Evolutionary conservation across 2,329 filamentous ascomycete species (phyloP).

Genomic region (Botrytis galanthina): DNA sequence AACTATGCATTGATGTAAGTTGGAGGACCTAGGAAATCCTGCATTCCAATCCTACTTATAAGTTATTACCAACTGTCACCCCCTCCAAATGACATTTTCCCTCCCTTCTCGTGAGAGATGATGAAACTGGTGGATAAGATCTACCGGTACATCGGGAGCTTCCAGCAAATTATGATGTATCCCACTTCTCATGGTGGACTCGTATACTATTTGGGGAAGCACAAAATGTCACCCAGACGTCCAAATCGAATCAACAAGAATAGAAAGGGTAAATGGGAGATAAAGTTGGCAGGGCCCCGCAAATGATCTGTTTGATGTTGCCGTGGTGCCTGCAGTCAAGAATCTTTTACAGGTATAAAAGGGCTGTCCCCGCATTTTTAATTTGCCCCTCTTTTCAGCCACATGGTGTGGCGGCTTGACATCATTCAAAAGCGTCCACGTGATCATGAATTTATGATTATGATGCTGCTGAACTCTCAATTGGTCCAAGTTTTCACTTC

Average conservation of each 20-base stretch:
- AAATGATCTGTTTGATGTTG: not conserved
- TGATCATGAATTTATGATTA: not conserved
- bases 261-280: not conserved
- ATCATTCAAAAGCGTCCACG: not conserved
- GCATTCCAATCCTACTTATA: not conserved
- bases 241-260: not conserved
- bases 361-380: not conserved
- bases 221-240: not conserved
- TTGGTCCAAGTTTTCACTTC: not conserved
- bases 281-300: conserved; percentile 15
- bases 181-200: not conserved
- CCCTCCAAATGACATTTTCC: not conserved
- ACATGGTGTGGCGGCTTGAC: conserved; percentile 12
- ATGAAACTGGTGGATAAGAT: conserved; percentile 3
- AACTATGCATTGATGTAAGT: not conserved
- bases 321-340: conserved; percentile 3
- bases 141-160: not conserved
- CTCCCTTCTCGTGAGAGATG: not conserved
- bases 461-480: not conserved
- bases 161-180: not conserved
- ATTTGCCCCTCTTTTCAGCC: not conserved
- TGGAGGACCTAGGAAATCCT: not conserved
- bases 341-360: not conserved
- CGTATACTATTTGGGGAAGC: not conserved
- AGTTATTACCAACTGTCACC: not conserved